A percentile compares a stretch with the other conserved stretches of the same genome.
These are phyloP conservation scores for Fusarium sublunatum DNA, from an alignment of 2,329 filamentous ascomycete species.

Conservation along the genomic window DNA sequence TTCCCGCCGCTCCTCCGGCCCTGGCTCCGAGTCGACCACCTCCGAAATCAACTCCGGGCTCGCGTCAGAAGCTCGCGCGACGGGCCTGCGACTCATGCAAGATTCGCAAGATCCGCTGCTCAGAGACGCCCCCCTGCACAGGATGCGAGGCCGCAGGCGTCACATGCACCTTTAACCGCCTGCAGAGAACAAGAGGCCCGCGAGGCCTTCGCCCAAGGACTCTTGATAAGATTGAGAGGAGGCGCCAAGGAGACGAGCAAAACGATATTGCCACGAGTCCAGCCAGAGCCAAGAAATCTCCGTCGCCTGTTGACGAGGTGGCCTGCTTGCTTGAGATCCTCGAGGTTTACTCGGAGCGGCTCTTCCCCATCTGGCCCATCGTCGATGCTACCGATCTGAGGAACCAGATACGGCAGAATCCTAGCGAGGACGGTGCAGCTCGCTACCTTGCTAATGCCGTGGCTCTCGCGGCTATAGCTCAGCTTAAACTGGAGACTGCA, in stretches of 20 bases:
- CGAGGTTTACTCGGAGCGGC: conserved; percentile 60
- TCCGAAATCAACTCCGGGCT: conserved; percentile 33
- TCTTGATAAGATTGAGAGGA: conserved; percentile 54
- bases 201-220: conserved; percentile 59
- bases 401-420: conserved; percentile 50
- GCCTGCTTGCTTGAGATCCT: conserved; percentile 49
- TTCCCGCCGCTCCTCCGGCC: conserved; percentile 10
- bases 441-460: conserved; percentile 59
- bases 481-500: conserved; percentile 56
- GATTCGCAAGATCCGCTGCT: conserved; percentile 64
- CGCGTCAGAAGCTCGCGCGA: conserved; percentile 40
- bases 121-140: conserved; percentile 59
- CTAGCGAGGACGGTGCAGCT: conserved; percentile 48
- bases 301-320: conserved; percentile 35
- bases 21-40: conserved; percentile 5
- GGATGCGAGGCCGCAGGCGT: conserved; percentile 58
- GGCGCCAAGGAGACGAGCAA: conserved; percentile 25
- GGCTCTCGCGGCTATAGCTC: conserved; percentile 60
- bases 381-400: conserved; percentile 58
- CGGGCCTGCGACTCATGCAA: conserved; percentile 64
- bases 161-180: conserved; percentile 62
- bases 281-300: conserved; percentile 7
- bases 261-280: conserved; percentile 20
- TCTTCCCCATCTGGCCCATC: conserved; percentile 65
- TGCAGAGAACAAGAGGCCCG: conserved; percentile 58